Conservation (phyloP, 768 basidiomycete species). For the Leccinum imitatum region DNA sequence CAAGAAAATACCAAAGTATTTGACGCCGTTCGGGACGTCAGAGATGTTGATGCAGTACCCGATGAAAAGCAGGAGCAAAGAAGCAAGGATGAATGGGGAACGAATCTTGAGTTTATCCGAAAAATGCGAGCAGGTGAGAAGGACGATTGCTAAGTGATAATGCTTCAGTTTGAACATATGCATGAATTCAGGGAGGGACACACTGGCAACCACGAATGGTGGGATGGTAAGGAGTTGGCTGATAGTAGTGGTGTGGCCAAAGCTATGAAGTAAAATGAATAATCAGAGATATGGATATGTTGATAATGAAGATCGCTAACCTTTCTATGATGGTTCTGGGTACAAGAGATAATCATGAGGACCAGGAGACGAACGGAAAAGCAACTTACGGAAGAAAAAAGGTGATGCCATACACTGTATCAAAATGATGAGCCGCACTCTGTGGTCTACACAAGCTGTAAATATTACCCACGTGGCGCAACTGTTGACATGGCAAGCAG, state of each 20-base stretch:
- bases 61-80: conserved; percentile 48
- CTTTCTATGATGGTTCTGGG: conserved; percentile 57
- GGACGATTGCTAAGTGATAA: conserved; percentile 43
- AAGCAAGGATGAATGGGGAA: conserved; percentile 56
- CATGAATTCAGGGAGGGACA: conserved; percentile 18
- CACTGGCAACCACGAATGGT: conserved; percentile 63
- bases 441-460: background rate
- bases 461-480: conserved; percentile 49
- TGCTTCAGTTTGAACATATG: background rate
- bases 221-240: conserved; percentile 69
- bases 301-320: conserved; percentile 24
- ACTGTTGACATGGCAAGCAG: conserved; percentile 46
- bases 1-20: conserved; percentile 75
- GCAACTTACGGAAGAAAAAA: conserved; percentile 64
- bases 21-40: conserved; percentile 46
- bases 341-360: background rate
- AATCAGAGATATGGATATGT: background rate
- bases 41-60: conserved; percentile 69
- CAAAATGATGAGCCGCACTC: conserved; percentile 3
- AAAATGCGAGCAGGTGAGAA: conserved; percentile 52
- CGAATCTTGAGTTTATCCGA: conserved; percentile 59
- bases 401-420: conserved; percentile 64
- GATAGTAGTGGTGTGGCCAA: conserved; percentile 55
- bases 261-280: conserved; percentile 36
- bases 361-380: background rate